These are phyloP conservation scores for Nemania serpens DNA, from an alignment of 2,329 filamentous ascomycete genomes.

Conservation along the genomic window DNA sequence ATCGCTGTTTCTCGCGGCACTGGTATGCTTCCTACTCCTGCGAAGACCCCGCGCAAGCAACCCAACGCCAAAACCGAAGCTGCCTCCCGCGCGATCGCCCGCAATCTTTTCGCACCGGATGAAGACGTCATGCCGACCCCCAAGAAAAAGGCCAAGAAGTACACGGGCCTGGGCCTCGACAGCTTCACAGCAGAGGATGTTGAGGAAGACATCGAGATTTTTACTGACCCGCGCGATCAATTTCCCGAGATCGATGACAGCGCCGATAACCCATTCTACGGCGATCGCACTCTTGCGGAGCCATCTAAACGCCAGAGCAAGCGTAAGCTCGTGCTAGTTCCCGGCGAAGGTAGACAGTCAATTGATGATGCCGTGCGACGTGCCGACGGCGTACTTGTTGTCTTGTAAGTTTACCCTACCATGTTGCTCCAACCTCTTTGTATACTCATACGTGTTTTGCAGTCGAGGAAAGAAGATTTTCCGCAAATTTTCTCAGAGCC, in stretches of 20 bases:
- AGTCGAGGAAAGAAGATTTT: conserved; percentile 83
- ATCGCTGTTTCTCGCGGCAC: conserved; percentile 42
- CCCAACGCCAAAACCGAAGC: conserved; percentile 55
- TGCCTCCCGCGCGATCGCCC: conserved; percentile 59
- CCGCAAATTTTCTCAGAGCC: conserved; percentile 62
- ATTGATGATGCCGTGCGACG: conserved; percentile 67
- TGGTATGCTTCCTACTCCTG: conserved; percentile 75
- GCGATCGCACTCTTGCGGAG: conserved; percentile 45
- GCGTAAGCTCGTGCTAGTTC: conserved; percentile 58
- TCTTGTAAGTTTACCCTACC: conserved; percentile 67
- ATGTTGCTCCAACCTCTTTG: conserved; percentile 12
- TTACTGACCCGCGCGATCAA: conserved; percentile 79
- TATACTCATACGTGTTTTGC: conserved; percentile 30
- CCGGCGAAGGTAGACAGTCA: conserved; percentile 61
- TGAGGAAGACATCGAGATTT: conserved; percentile 69
- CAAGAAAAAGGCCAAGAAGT: conserved; percentile 63
- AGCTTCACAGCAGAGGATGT: conserved; percentile 64
- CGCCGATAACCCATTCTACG: conserved; percentile 74
- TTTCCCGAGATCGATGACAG: conserved; percentile 70
- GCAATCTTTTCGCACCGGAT: conserved; percentile 65
- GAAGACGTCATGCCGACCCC: conserved; percentile 63
- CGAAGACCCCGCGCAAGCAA: conserved; percentile 75
- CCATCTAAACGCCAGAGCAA: conserved; percentile 58
- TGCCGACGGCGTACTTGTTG: conserved; percentile 74
- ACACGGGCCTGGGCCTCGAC: conserved; percentile 58